phyloP scores from a whole-genome alignment of 2,329 filamentous ascomycete genomes.

The Fusarium neocosmosporiellum region DNA sequence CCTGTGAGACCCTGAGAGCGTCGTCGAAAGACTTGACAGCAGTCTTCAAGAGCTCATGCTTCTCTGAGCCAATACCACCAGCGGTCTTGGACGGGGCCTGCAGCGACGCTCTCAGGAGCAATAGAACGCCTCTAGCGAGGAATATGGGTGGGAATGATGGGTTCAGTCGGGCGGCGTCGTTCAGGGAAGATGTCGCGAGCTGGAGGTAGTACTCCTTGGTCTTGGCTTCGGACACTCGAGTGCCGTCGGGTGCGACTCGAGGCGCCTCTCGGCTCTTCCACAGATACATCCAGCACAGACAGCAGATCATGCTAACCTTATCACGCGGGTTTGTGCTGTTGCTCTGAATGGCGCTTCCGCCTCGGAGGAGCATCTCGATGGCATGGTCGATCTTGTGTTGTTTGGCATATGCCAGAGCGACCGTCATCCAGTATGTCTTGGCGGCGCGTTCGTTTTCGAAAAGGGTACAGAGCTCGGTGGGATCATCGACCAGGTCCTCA shows the following conservation, averaged over 20 bases:
- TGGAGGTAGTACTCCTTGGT: slow-evolving; percentile 96
- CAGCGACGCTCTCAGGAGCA: slow-evolving; percentile 87
- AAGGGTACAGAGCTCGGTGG: slow-evolving; percentile 92
- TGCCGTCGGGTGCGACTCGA: slow-evolving; percentile 70
- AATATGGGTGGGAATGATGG: slow-evolving; percentile 92
- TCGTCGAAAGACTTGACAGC: slow-evolving; percentile 96
- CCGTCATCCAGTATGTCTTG: slow-evolving; percentile 97
- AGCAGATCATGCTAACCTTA: slow-evolving; percentile 84
- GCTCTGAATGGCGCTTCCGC: slow-evolving; percentile 75
- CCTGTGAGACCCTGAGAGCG: slow-evolving; percentile 83
- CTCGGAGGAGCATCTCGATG: slow-evolving; percentile 79
- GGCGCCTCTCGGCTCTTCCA: slow-evolving; percentile 87
- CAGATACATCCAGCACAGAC: slow-evolving; percentile 90
- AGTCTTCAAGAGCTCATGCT: slow-evolving; percentile 82
- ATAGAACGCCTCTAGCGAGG: slow-evolving; percentile 89
- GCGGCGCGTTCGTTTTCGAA: slow-evolving; percentile 94
- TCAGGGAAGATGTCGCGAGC: slow-evolving; percentile 88
- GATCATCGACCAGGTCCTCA: slow-evolving; percentile 90
- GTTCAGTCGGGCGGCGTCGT: slow-evolving; percentile 95
- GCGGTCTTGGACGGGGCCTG: slow-evolving; percentile 78
- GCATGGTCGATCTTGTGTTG: slow-evolving; percentile 91
- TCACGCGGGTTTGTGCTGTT: slow-evolving; percentile 81
- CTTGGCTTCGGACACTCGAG: slow-evolving; percentile 76
- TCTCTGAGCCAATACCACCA: slow-evolving; percentile 76
- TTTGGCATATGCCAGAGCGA: slow-evolving; percentile 95